Evolutionary conservation across 2,329 filamentous ascomycete genomes (phyloP), one percentile per base, ranked within the genome.

Genomic region (Fusarium tupiense): DNA sequence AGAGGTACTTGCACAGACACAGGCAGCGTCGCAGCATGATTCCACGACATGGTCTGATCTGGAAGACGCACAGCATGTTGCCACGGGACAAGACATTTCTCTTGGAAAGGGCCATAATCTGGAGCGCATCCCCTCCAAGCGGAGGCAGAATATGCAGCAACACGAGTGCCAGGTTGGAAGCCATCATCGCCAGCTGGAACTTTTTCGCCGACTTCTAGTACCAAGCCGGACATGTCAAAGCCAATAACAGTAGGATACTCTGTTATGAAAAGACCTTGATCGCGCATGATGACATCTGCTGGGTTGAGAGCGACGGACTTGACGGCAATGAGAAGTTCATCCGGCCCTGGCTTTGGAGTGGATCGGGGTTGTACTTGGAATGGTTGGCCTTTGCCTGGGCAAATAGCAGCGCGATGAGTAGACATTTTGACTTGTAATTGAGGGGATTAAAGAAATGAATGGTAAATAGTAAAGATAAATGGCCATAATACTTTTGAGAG

Each of bases 271-370:
- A 87, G 80, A 22, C 85, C 86, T 11, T 78, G 70, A 31, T 82
- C 79, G n/a, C 84, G 85, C 79, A 85, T 84, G 52, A 79, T 52
- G 58, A 26, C 64, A 65, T 88, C 87, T 58, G 85, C 81, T 5
- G 86, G 86, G 68, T 88, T 88, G 43, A 88, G 77, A 20, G 86
- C 86, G 10, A 87, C 77, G 7, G 86, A 84, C 58, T 85, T 85
- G 72, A 88, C 83, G 3, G 77, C 82, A 61, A 88, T 79, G 31
- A 88, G 85, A 59, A 88, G 79, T 49, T 88, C 86, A 37, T 74
- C 76, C 24, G 84, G 83, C 0, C 85, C 85, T 47, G 86, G 84
- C 13, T 83, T 83, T 8, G 85, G 86, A 0, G 86, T 88, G 2
- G 78, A 69, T 8, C 85, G 84, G 19, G 78, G 33, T 63, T 80